A percentile compares a stretch with the other conserved stretches of the same genome.
Evolutionary conservation across 129 eudicot species (phyloP).

Genomic region (Smallanthus sonchifolius): DNA sequence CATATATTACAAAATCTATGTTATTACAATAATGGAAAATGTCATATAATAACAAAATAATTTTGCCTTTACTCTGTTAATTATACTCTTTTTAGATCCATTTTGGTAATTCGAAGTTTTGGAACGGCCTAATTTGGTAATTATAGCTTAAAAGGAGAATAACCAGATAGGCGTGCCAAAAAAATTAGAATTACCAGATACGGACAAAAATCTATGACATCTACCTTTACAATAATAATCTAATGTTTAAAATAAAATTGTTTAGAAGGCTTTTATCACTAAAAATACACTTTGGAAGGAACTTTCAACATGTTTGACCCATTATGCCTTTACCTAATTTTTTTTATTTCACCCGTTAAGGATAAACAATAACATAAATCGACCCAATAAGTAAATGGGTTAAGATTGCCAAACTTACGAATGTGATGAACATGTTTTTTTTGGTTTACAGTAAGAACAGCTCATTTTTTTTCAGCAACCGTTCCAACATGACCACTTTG

Average conservation of each 20-base stretch:
- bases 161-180: not conserved
- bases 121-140: not conserved
- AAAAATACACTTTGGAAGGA: not conserved
- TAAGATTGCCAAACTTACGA: slow-evolving; percentile 17
- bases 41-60: not conserved
- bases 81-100: not conserved
- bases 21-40: not conserved
- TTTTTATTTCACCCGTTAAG: not conserved
- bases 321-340: not conserved
- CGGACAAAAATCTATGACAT: not conserved
- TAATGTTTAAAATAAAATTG: not conserved
- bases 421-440: slow-evolving; percentile 15
- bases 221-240: not conserved
- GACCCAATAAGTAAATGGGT: not conserved
- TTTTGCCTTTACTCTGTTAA: not conserved
- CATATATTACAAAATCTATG: not conserved
- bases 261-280: not conserved
- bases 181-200: not conserved
- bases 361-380: not conserved
- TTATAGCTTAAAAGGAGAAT: not conserved
- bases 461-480: slow-evolving; percentile 19
- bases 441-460: slow-evolving; percentile 21
- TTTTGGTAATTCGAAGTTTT: not conserved
- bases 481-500: slow-evolving; percentile 32
- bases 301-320: not conserved